These are phyloP conservation scores for Centella asiatica DNA, from an alignment of 129 eudicot species.

Conservation along the genomic window DNA sequence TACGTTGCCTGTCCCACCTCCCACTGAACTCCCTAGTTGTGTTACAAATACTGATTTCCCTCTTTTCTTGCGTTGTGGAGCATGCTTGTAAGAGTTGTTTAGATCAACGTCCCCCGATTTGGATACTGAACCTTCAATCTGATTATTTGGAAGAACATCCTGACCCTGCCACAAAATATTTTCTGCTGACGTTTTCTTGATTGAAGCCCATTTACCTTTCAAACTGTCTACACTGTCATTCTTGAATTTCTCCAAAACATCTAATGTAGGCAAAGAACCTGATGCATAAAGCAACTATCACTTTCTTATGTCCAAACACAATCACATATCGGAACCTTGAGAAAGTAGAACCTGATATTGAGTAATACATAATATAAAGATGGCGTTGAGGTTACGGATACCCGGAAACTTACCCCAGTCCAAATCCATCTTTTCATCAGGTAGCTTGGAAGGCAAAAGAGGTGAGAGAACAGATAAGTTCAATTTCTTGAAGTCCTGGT, in stretches of 20 bases:
- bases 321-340: conserved; percentile 1
- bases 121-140: conserved; percentile 10
- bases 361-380: not conserved
- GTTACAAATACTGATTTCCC: conserved; percentile 57
- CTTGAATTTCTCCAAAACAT: conserved; percentile 45
- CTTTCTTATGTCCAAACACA: conserved; percentile 17
- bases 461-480: conserved; percentile 37
- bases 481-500: conserved; percentile 45
- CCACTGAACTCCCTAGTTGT: conserved; percentile 47
- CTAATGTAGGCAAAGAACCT: conserved; percentile 66
- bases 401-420: conserved; percentile 53
- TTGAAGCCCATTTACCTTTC: conserved; percentile 39
- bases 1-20: conserved; percentile 69
- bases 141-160: conserved; percentile 14
- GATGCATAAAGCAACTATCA: conserved; percentile 22
- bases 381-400: not conserved
- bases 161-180: conserved; percentile 29
- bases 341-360: not conserved
- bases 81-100: conserved; percentile 16
- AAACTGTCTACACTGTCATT: conserved; percentile 22
- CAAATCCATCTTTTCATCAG: conserved; percentile 26
- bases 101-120: conserved; percentile 21
- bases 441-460: conserved; percentile 41
- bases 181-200: conserved; percentile 47
- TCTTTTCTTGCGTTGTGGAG: conserved; percentile 32